Evolutionary conservation across 129 eudicot species (phyloP), one percentile per base, ranked within the genome.

Genomic region (Flaveria robusta): DNA sequence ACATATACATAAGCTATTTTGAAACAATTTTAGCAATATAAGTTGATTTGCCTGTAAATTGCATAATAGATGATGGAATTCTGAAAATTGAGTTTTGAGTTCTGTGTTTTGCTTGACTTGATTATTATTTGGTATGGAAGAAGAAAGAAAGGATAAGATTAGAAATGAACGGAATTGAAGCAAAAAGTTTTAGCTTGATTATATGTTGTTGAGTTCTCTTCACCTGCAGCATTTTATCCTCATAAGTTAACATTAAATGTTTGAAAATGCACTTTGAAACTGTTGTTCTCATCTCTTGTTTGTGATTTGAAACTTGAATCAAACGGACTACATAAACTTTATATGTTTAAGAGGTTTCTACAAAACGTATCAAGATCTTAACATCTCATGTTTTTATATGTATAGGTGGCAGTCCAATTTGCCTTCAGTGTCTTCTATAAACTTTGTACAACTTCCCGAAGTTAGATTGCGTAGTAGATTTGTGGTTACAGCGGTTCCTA

Each of bases 341-440:
- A 34, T 5, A 34, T 34, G 39, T 34, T 34, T 34, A 34, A 34
- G 39, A 34, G 39, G 39, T 34, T 5, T 34, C 39, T 5, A 34
- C 4, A 31, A 34, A 34, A 34, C 7, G 1, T 34, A 34, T 34
- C 39, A 34, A 34, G 39, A 4, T 34, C 39, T 34, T 34, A 34
- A 20, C 15, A 14, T 20, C 39, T 55, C 19, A 3, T 31, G 15
- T 56, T 74, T 22, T 26, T 42, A 31, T 70, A 59, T 67, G 75
- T 72, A 82, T 47, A 89, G 93, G 89, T 89, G 88, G 89, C 81
- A 86, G 29, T 80, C 81, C 12, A 86, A 81, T 77, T 76, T 79
- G 78, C 79, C 86, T 74, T 37, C 85, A 1, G 26, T 66, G 51
- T 76, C 88, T 56, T 68, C 71, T 18, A 74, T 85, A 59, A 82